Evolutionary conservation across 1,139 yeast genomes (phyloP).

Genomic region (Scheffersomyces insectosa): DNA sequence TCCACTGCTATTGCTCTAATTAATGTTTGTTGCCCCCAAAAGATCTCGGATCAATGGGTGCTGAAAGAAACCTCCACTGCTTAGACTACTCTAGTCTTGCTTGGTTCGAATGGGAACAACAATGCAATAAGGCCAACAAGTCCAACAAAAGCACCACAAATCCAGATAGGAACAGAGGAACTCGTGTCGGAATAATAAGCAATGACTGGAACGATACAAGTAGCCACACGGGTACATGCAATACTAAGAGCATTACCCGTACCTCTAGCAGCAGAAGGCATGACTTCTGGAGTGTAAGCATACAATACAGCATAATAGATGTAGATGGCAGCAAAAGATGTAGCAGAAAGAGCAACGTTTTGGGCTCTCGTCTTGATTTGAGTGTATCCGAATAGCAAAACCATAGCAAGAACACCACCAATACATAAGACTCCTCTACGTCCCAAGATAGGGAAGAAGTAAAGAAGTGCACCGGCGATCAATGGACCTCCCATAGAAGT

Average conservation of each 20-base stretch:
- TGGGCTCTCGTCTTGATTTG: slow-evolving; percentile 8
- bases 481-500: slow-evolving; percentile 13
- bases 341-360: slow-evolving; percentile 11
- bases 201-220: slow-evolving; percentile 12
- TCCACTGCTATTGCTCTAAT: no score
- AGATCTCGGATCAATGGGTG: no score
- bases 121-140: slow-evolving; percentile 10
- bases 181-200: slow-evolving; percentile 10
- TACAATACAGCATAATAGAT: slow-evolving; percentile 13
- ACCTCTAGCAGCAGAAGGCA: slow-evolving; percentile 13
- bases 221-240: slow-evolving; percentile 8
- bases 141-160: slow-evolving; percentile 14
- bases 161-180: slow-evolving; percentile 13
- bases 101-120: slow-evolving; percentile 15
- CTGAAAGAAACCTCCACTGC: neutral
- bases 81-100: slow-evolving; percentile 10
- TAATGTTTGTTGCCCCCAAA: no score
- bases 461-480: slow-evolving; percentile 11
- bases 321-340: slow-evolving; percentile 11
- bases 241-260: slow-evolving; percentile 13
- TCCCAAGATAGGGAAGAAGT: slow-evolving; percentile 9
- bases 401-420: slow-evolving; percentile 15
- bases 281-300: slow-evolving; percentile 15
- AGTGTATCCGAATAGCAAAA: slow-evolving; percentile 13
- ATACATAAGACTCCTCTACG: slow-evolving; percentile 12